These are phyloP conservation scores for Trametes polyzona DNA, from an alignment of 1,284 basidiomycete species.

Conservation along the genomic window DNA sequence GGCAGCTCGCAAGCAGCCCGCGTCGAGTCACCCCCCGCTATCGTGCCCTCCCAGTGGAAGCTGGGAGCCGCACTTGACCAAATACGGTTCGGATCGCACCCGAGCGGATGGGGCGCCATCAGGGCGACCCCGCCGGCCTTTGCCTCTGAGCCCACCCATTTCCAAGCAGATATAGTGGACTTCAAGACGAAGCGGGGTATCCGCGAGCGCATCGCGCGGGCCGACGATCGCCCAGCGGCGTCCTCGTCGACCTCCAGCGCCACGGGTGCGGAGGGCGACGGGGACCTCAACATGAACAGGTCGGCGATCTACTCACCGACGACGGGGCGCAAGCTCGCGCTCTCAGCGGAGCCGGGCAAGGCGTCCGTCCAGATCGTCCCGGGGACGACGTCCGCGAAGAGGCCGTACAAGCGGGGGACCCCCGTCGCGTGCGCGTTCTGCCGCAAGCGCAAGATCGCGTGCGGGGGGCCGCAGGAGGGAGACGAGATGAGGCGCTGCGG, in stretches of 20 bases:
- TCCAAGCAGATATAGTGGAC: background rate
- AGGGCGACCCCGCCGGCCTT: no score
- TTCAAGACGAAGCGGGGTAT: slow-evolving; percentile 7
- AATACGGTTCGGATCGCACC: slow-evolving; percentile 10
- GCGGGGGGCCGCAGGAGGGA: slow-evolving; percentile 39
- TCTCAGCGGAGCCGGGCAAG: slow-evolving; percentile 8
- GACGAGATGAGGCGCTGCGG: slow-evolving; percentile 36
- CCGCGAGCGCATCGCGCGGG: background rate
- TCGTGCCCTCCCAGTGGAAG: slow-evolving; percentile 20
- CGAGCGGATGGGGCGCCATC: slow-evolving; percentile 6
- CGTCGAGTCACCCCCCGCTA: background rate
- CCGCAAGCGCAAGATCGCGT: slow-evolving; percentile 46
- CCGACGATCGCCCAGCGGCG: background rate
- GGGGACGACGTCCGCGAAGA: slow-evolving; percentile 12
- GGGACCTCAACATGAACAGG: background rate
- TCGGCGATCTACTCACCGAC: slow-evolving; percentile 24
- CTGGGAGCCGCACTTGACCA: slow-evolving; percentile 16
- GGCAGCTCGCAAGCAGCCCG: background rate
- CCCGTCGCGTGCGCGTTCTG: slow-evolving; percentile 45
- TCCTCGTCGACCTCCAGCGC: background rate
- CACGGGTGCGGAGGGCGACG: background rate
- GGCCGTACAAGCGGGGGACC: slow-evolving; percentile 21
- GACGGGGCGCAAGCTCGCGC: slow-evolving; percentile 19
- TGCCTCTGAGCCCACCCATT: no score
- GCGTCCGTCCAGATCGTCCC: slow-evolving; percentile 10